Evolutionary conservation across 2,329 filamentous ascomycete species (phyloP).

Genomic region (Aspergillus aculeatinus): DNA sequence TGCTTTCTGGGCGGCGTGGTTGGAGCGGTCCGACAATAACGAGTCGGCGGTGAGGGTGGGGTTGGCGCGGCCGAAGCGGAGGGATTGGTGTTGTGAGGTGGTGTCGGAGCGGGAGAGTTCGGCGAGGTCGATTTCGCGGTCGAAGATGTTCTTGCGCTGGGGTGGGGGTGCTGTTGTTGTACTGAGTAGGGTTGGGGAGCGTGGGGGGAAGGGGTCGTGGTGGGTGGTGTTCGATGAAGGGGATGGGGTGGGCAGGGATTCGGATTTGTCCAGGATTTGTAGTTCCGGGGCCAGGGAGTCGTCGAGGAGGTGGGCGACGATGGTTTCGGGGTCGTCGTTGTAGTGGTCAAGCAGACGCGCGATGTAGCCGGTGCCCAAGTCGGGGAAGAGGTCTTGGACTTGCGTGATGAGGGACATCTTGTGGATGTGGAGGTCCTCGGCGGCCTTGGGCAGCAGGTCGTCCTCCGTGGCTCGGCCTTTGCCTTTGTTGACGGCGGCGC

Average conservation of each 20-base stretch:
- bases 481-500: constrained; percentile 37
- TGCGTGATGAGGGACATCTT: constrained; percentile 81
- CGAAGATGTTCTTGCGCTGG: constrained; percentile 68
- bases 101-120: constrained; percentile 59
- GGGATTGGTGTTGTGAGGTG: constrained; percentile 11
- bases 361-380: constrained; percentile 80
- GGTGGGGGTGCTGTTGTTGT: constrained; percentile 31
- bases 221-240: constrained; percentile 46
- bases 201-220: constrained; percentile 59
- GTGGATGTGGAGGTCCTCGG: constrained; percentile 67
- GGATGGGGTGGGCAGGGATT: constrained; percentile 47
- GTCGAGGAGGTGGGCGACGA: constrained; percentile 79
- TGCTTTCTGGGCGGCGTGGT: constrained; percentile 69
- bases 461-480: constrained; percentile 36
- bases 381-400: constrained; percentile 90
- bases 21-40: constrained; percentile 63
- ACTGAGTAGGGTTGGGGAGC: constrained; percentile 31
- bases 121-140: constrained; percentile 73
- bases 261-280: constrained; percentile 60
- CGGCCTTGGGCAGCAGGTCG: constrained; percentile 17
- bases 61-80: constrained; percentile 75
- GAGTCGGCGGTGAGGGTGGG: constrained; percentile 67
- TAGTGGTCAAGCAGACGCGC: constrained; percentile 78
- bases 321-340: constrained; percentile 70
- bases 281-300: constrained; percentile 71